phyloP scores from a whole-genome alignment of 805 yeast genomes.

The Candida hispaniensis region DNA sequence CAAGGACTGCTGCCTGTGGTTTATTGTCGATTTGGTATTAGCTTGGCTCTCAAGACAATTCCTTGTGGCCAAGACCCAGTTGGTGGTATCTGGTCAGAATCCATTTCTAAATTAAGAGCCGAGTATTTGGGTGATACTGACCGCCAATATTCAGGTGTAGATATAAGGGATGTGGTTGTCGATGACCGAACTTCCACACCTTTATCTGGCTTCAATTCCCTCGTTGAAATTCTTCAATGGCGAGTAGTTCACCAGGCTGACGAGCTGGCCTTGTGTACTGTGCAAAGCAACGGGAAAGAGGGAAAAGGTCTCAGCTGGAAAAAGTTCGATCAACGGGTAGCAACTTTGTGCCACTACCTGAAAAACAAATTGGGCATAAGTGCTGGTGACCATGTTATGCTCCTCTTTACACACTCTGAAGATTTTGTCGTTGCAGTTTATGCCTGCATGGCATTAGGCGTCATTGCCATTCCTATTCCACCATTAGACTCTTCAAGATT shows the following conservation, averaged over 20 bases:
- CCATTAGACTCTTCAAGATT: slow-evolving; percentile 58
- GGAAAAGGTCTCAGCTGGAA: slow-evolving; percentile 62
- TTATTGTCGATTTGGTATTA: slow-evolving; percentile 68
- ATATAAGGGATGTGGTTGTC: slow-evolving; percentile 57
- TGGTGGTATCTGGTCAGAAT: slow-evolving; percentile 81
- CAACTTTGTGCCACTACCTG: slow-evolving; percentile 62
- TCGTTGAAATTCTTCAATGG: slow-evolving; percentile 67
- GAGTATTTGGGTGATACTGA: slow-evolving; percentile 53
- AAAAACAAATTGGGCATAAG: slow-evolving; percentile 51
- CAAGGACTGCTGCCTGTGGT: slow-evolving; percentile 72
- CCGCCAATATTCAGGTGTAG: slow-evolving; percentile 72
- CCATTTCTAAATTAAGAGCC: slow-evolving; percentile 55
- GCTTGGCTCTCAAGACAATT: slow-evolving; percentile 50
- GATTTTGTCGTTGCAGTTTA: slow-evolving; percentile 73
- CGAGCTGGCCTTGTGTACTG: slow-evolving; percentile 53
- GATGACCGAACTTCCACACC: slow-evolving; percentile 74
- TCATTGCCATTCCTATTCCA: slow-evolving; percentile 64
- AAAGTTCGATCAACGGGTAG: slow-evolving; percentile 64
- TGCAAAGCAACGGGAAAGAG: slow-evolving; percentile 36
- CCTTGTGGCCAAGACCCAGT: slow-evolving; percentile 64
- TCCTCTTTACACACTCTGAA: slow-evolving; percentile 80
- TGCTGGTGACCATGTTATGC: slow-evolving; percentile 62
- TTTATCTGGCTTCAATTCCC: slow-evolving; percentile 57
- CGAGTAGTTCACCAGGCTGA: slow-evolving; percentile 67
- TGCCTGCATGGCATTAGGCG: slow-evolving; percentile 78